A percentile compares a stretch with the other conserved stretches of the same genome.
phyloP scores from a whole-genome alignment of 805 yeast species.

The Wickerhamomyces tratensis region DNA sequence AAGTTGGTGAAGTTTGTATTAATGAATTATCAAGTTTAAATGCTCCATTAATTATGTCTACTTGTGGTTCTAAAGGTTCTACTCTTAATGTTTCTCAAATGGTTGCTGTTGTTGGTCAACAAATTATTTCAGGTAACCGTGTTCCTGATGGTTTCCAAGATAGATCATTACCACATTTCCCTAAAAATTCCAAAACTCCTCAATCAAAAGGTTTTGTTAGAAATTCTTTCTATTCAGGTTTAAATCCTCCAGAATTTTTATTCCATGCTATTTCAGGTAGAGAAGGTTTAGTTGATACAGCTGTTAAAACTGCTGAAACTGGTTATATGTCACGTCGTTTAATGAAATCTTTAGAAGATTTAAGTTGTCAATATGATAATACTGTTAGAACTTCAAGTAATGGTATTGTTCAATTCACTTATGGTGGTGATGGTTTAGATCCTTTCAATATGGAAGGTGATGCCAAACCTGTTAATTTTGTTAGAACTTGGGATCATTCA shows the following conservation, averaged over 20 bases:
- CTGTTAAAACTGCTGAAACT: slow-evolving; percentile 98
- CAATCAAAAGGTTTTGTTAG: slow-evolving; percentile 97
- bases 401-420: slow-evolving; percentile 94
- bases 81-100: slow-evolving; percentile 96
- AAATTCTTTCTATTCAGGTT: slow-evolving; percentile 89
- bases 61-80: slow-evolving; percentile 98
- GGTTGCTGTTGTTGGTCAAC: slow-evolving; percentile 99
- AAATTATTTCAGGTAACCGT: slow-evolving; percentile 96
- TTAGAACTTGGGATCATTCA: slow-evolving; percentile 92
- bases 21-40: slow-evolving; percentile 80
- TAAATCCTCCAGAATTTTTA: slow-evolving; percentile 92
- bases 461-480: slow-evolving; percentile 90
- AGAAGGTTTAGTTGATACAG: slow-evolving; percentile 99
- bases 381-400: slow-evolving; percentile 93
- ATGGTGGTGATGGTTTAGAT: slow-evolving; percentile 98
- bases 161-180: slow-evolving; percentile 94
- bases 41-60: slow-evolving; percentile 98
- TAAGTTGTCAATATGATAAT: slow-evolving; percentile 85
- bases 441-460: slow-evolving; percentile 99
- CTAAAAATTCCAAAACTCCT: slow-evolving; percentile 92
- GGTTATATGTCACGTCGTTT: slow-evolving; percentile 97
- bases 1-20: slow-evolving; percentile 97
- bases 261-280: slow-evolving; percentile 99
- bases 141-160: slow-evolving; percentile 99
- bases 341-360: slow-evolving; percentile 95